These are phyloP conservation scores for Auricularia cornea DNA, from an alignment of 768 basidiomycete genomes.

Conservation along the genomic window DNA sequence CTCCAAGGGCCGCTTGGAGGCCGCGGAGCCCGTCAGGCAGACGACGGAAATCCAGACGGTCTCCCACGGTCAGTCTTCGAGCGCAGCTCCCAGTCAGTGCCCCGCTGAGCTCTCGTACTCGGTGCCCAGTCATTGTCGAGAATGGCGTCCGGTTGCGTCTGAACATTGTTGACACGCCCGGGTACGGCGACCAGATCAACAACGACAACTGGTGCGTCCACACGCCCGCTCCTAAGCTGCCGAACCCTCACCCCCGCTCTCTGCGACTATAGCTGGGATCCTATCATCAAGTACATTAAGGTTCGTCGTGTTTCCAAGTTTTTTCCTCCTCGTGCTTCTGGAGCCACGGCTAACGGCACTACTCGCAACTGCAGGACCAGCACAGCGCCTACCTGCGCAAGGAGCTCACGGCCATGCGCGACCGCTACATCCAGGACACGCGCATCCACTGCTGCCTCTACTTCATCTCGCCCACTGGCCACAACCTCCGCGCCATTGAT, in stretches of 20 bases:
- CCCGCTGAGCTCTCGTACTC: not conserved
- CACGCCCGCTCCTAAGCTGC: not conserved
- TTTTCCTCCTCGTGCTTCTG: not conserved
- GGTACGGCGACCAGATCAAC: constrained; percentile 97
- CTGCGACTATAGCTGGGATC: constrained; percentile 74
- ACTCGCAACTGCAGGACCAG: constrained; percentile 52
- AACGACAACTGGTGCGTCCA: constrained; percentile 83
- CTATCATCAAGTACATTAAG: constrained; percentile 98
- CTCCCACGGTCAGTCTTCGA: constrained; percentile 67
- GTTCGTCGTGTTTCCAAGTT: constrained; percentile 3
- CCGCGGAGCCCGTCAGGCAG: constrained; percentile 85
- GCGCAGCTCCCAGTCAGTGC: constrained; percentile 1
- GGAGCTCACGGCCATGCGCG: constrained; percentile 96
- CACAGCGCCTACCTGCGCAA: constrained; percentile 98
- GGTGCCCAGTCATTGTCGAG: constrained; percentile 74
- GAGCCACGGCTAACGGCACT: constrained; percentile 6
- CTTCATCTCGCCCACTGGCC: constrained; percentile 99
- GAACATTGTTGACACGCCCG: constrained; percentile 98
- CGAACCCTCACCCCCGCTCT: not conserved
- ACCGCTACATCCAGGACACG: constrained; percentile 97
- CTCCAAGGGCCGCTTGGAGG: constrained; percentile 85
- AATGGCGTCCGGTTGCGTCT: constrained; percentile 90
- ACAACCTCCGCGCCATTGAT: constrained; percentile 91
- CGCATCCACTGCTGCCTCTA: constrained; percentile 97
- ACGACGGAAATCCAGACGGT: constrained; percentile 95